Conservation (phyloP, 192 early-diverging fungal species). For the Phycomyces nitens region DNA sequence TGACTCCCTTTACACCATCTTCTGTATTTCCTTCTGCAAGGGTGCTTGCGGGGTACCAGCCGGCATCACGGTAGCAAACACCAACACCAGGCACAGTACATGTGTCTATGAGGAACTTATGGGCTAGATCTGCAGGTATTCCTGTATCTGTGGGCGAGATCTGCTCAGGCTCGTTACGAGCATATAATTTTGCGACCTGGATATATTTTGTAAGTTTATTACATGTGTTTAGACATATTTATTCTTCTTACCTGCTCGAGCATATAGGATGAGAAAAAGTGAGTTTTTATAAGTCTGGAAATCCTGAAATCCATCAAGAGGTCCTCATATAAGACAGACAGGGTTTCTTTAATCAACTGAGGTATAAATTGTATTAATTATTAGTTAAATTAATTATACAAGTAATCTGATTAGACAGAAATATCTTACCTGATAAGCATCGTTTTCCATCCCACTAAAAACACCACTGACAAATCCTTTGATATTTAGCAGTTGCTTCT, state of each 20-base stretch:
- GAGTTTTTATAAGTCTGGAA: constrained; percentile 50
- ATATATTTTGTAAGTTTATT: neutral
- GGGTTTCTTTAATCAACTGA: constrained; percentile 51
- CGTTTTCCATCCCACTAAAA: constrained; percentile 64
- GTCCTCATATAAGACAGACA: constrained; percentile 50
- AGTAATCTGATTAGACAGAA: neutral
- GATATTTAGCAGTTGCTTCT: constrained; percentile 67
- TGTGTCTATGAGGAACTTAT: constrained; percentile 70
- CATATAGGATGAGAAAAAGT: constrained; percentile 70
- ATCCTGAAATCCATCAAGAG: constrained; percentile 67
- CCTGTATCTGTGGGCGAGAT: constrained; percentile 32
- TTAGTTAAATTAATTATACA: neutral
- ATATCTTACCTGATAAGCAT: constrained; percentile 56
- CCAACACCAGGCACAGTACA: constrained; percentile 70
- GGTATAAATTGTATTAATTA: neutral
- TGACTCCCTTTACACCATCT: constrained; percentile 24
- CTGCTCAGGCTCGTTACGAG: constrained; percentile 40
- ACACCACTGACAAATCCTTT: constrained; percentile 67
- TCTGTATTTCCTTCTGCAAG: constrained; percentile 17
- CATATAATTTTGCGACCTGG: constrained; percentile 59
- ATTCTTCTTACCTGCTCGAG: constrained; percentile 51
- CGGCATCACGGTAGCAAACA: constrained; percentile 69
- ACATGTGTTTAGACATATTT: neutral
- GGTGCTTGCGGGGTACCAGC: constrained; percentile 67
- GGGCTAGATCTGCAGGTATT: constrained; percentile 53